Conservation (phyloP, 495 filamentous ascomycete genomes). For the Lophium mytilinum region DNA sequence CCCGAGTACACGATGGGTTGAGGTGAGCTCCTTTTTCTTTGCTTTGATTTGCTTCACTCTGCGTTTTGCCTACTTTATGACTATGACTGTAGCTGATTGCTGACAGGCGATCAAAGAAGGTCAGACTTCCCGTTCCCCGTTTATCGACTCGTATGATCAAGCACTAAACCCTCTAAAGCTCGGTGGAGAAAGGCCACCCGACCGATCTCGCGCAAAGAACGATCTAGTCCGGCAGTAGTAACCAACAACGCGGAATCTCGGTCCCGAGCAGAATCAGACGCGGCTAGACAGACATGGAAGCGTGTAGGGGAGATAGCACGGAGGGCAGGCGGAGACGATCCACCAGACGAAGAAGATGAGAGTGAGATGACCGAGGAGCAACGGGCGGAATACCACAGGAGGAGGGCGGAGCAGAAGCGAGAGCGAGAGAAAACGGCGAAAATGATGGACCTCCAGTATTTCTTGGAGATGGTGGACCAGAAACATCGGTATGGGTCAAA, state of each 20-base stretch:
- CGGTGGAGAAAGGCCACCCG: constrained; percentile 27
- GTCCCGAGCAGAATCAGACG: constrained; percentile 30
- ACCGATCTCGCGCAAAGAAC: constrained; percentile 21
- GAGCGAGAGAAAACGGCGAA: constrained; percentile 51
- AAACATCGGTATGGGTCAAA: constrained; percentile 87
- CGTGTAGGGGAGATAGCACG: constrained; percentile 61
- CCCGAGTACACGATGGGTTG: constrained; percentile 59
- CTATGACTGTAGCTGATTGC: too few species aligned
- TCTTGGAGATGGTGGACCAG: constrained; percentile 83
- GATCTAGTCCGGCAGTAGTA: background rate
- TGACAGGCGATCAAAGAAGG: constrained; percentile 34
- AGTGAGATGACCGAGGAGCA: constrained; percentile 33
- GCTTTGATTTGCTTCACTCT: constrained; percentile 1
- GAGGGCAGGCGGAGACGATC: constrained; percentile 57
- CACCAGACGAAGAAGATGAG: constrained; percentile 29
- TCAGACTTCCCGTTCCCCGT: constrained; percentile 6
- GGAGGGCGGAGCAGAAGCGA: constrained; percentile 36
- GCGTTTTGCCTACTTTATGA: too few species aligned
- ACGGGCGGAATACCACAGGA: constrained; percentile 20
- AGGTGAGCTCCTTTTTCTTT: constrained; percentile 34
- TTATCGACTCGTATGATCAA: background rate
- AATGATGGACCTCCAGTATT: constrained; percentile 83
- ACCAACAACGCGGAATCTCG: background rate
- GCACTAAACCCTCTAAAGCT: constrained; percentile 24
- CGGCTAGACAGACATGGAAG: constrained; percentile 62